Conservation (phyloP, 352 stramenopile species). For the Thalassiosira mediterranea region DNA sequence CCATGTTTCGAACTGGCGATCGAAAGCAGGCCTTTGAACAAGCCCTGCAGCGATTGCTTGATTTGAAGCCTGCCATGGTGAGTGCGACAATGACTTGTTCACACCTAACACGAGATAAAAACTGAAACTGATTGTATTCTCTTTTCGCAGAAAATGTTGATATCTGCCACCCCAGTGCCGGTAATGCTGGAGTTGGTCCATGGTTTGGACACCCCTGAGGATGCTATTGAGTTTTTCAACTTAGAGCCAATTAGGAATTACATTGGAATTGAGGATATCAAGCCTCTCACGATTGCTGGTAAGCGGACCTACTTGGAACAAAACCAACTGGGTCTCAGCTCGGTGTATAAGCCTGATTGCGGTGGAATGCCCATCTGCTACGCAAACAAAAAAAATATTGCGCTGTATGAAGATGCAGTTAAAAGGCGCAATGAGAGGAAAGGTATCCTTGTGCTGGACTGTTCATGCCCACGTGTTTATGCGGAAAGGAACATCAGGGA, state of each 20-base stretch:
- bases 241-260: slow-evolving; percentile 36
- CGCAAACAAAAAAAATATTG: slow-evolving; percentile 34
- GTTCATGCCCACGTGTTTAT: slow-evolving; percentile 26
- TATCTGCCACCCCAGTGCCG: slow-evolving; percentile 38
- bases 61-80: slow-evolving; percentile 37
- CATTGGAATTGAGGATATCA: slow-evolving; percentile 39
- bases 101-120: too few relatives aligned
- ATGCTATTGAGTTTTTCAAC: slow-evolving; percentile 44
- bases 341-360: neutral
- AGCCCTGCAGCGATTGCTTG: slow-evolving; percentile 26
- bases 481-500: slow-evolving; percentile 24
- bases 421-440: slow-evolving; percentile 21
- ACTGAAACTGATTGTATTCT: too few relatives aligned
- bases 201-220: neutral
- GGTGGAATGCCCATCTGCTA: slow-evolving; percentile 21
- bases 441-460: slow-evolving; percentile 50
- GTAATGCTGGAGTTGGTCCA: slow-evolving; percentile 31
- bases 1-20: slow-evolving; percentile 44
- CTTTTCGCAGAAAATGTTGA: slow-evolving; percentile 24
- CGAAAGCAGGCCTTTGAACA: slow-evolving; percentile 39
- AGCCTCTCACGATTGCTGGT: slow-evolving; percentile 25
- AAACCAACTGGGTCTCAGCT: slow-evolving; percentile 41
- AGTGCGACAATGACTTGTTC: too few relatives aligned
- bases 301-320: slow-evolving; percentile 41
- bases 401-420: slow-evolving; percentile 43